These are phyloP conservation scores for Lachancea dasiensis DNA, from an alignment of 805 yeast species.

Conservation along the genomic window DNA sequence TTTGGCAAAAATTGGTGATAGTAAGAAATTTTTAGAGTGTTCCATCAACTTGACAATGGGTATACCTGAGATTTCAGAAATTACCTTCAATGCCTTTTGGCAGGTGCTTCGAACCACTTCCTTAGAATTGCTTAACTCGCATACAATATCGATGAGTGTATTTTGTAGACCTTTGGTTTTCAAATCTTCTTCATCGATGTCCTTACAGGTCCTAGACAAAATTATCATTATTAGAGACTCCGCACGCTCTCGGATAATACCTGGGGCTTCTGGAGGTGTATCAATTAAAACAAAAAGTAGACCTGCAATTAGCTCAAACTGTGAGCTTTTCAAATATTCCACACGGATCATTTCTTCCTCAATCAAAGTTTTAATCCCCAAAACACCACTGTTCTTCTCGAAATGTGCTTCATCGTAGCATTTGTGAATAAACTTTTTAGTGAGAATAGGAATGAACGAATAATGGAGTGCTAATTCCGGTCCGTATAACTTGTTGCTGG, in stretches of 20 bases:
- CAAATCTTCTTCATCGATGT: constrained; percentile 51
- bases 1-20: constrained; percentile 94
- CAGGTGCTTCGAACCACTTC: constrained; percentile 77
- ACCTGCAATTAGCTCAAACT: constrained; percentile 78
- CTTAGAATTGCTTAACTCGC: constrained; percentile 87
- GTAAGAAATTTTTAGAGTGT: constrained; percentile 73
- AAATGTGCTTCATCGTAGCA: constrained; percentile 88
- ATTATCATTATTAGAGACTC: constrained; percentile 58
- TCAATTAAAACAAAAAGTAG: constrained; percentile 87
- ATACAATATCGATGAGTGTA: constrained; percentile 80
- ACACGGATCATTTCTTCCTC: constrained; percentile 62
- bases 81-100: constrained; percentile 56
- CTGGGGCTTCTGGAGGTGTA: constrained; percentile 82
- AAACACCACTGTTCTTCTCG: constrained; percentile 80
- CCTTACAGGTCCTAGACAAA: constrained; percentile 59
- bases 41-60: constrained; percentile 70
- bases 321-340: constrained; percentile 68
- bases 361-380: constrained; percentile 72
- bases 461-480: constrained; percentile 61
- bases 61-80: constrained; percentile 65
- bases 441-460: constrained; percentile 69
- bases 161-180: constrained; percentile 69
- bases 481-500: constrained; percentile 65
- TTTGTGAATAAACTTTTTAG: constrained; percentile 79
- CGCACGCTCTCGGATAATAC: constrained; percentile 67